Conservation (phyloP, 176 grass and related monocot genomes). For the Eleusine indica region DNA sequence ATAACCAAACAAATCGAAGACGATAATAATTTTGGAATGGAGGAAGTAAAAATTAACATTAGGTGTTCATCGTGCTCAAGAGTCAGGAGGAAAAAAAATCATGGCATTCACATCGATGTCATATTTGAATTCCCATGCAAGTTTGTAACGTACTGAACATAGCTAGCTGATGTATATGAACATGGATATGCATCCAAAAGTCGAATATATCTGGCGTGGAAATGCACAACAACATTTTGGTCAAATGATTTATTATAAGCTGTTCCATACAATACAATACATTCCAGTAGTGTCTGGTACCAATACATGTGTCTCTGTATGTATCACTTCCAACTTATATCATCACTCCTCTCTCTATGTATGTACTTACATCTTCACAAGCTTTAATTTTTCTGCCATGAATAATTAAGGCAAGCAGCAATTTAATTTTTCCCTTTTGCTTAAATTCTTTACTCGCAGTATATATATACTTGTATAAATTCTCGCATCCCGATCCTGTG, state of each 20-base stretch:
- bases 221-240: background rate
- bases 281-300: background rate
- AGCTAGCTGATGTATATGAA: too few relatives aligned
- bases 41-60: too few relatives aligned
- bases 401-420: conserved; percentile 5
- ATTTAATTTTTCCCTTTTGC: background rate
- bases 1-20: too few relatives aligned
- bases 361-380: conserved; percentile 38
- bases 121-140: background rate
- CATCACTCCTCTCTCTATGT: background rate
- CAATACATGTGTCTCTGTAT: conserved; percentile 22
- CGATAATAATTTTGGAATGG: too few relatives aligned
- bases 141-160: too few relatives aligned
- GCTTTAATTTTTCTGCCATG: conserved; percentile 9
- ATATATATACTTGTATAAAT: background rate
- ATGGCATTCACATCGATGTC: background rate
- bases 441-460: conserved; percentile 24
- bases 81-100: too few relatives aligned
- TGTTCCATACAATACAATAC: conserved; percentile 5
- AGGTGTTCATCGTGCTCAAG: too few relatives aligned
- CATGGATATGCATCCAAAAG: too few relatives aligned
- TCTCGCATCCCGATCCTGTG: background rate
- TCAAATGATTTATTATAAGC: conserved; percentile 39
- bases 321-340: conserved; percentile 6
- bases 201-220: too few relatives aligned